Conservation (phyloP, 176 grass and related monocot genomes). For the Alloteropsis semialata region DNA sequence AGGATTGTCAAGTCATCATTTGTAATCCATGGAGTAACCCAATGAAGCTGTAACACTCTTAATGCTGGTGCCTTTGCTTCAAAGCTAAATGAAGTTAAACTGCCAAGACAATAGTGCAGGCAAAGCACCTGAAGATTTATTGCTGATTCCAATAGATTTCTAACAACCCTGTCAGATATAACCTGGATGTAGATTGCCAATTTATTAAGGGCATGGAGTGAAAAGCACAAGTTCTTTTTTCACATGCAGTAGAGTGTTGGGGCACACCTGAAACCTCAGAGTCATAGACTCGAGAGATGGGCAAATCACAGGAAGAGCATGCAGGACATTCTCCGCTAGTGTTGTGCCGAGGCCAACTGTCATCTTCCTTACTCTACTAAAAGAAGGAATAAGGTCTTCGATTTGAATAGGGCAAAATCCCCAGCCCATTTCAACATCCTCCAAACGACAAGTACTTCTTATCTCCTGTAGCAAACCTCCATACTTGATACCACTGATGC, state of each 20-base stretch:
- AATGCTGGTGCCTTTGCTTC: slow-evolving; percentile 14
- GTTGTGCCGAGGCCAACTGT: slow-evolving; percentile 72
- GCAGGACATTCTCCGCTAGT: slow-evolving; percentile 53
- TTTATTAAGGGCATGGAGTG: slow-evolving; percentile 8
- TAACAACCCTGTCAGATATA: slow-evolving; percentile 61
- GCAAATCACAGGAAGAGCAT: slow-evolving; percentile 63
- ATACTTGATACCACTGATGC: slow-evolving; percentile 22
- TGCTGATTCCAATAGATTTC: slow-evolving; percentile 58
- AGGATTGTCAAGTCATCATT: slow-evolving; percentile 63
- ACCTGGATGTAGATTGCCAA: slow-evolving; percentile 47
- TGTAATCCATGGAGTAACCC: slow-evolving; percentile 82
- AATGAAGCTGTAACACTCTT: slow-evolving; percentile 58
- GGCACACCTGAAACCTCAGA: slow-evolving; percentile 77
- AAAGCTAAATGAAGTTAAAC: slow-evolving; percentile 58
- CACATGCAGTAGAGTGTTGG: background rate
- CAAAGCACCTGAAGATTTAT: slow-evolving; percentile 51
- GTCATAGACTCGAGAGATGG: slow-evolving; percentile 65
- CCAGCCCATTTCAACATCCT: slow-evolving; percentile 81
- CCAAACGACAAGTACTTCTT: slow-evolving; percentile 38
- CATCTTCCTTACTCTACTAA: slow-evolving; percentile 57
- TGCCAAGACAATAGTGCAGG: slow-evolving; percentile 58
- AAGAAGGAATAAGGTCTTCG: slow-evolving; percentile 42
- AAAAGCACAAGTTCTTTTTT: background rate
- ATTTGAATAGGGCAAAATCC: slow-evolving; percentile 61
- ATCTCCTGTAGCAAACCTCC: slow-evolving; percentile 49